A percentile compares a stretch with the other conserved stretches of the same genome.
phyloP scores from a whole-genome alignment of 208 protist species.

The Crithidia bombi region DNA sequence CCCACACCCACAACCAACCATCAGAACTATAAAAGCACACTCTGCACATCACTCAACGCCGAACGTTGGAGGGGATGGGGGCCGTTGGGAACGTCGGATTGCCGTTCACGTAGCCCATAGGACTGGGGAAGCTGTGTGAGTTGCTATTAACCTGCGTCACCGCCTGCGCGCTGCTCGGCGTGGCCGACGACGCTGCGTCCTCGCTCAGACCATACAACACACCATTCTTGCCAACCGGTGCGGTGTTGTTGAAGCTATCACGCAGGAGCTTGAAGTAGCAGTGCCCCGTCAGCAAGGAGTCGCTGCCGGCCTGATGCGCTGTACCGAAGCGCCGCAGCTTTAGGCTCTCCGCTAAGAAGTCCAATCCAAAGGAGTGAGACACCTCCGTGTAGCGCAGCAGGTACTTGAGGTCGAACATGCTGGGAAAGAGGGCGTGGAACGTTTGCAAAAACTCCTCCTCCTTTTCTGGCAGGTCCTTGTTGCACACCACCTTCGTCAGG shows the following conservation, averaged over 20 bases:
- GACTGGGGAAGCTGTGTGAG: slow-evolving; percentile 37
- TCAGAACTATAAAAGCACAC: no score
- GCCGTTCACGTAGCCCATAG: slow-evolving; percentile 37
- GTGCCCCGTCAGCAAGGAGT: slow-evolving; percentile 97
- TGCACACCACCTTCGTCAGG: slow-evolving; percentile 96
- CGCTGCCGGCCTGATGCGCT: slow-evolving; percentile 96
- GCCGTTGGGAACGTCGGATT: slow-evolving; percentile 41
- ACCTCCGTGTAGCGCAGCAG: slow-evolving; percentile 95
- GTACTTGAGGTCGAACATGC: slow-evolving; percentile 99
- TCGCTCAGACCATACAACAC: slow-evolving; percentile 96
- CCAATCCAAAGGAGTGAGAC: slow-evolving; percentile 95
- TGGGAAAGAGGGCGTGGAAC: slow-evolving; percentile 96
- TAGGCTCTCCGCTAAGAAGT: slow-evolving; percentile 96
- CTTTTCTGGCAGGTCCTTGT: slow-evolving; percentile 94
- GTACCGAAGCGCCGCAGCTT: slow-evolving; percentile 93
- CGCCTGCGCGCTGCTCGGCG: slow-evolving; percentile 69
- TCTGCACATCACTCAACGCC: no score
- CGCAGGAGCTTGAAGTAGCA: slow-evolving; percentile 98
- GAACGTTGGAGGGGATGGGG: slow-evolving; percentile 33
- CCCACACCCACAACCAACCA: no score
- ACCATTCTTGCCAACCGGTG: slow-evolving; percentile 85
- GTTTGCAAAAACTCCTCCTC: slow-evolving; percentile 98
- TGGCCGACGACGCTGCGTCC: slow-evolving; percentile 79
- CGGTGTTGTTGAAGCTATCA: slow-evolving; percentile 85
- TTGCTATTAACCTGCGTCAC: slow-evolving; percentile 38